phyloP scores from a whole-genome alignment of 1,139 yeast genomes.

The Diutina mesorugosa region DNA sequence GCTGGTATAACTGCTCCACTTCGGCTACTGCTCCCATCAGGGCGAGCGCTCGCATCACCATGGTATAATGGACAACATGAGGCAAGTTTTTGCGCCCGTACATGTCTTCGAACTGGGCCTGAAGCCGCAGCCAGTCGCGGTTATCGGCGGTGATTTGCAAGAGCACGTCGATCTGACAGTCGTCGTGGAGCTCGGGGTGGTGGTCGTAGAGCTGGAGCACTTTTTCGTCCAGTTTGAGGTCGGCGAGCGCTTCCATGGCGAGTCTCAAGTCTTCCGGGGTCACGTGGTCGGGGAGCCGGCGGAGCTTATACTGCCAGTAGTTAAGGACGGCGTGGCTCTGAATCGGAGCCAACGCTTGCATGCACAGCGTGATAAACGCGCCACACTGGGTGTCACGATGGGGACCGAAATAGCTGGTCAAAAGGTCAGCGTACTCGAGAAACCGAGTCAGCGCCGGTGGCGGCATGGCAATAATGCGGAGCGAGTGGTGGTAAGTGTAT shows the following conservation, averaged over 20 bases:
- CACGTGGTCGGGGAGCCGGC: not conserved
- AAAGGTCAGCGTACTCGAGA: not conserved
- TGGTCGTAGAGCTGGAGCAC: constrained; percentile 3
- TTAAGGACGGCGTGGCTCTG: not conserved
- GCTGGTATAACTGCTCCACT: constrained; percentile 39
- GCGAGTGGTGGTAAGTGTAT: not conserved
- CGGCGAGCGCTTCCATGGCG: constrained; percentile 6
- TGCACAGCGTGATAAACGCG: not conserved
- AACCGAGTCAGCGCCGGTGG: not conserved
- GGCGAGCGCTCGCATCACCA: constrained; percentile 54
- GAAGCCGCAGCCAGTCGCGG: constrained; percentile 48
- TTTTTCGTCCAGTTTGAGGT: constrained; percentile 4
- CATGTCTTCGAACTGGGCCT: constrained; percentile 48
- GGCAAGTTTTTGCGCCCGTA: constrained; percentile 48
- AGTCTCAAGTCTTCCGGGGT: constrained; percentile 4
- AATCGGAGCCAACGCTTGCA: not conserved
- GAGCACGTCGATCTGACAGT: constrained; percentile 30
- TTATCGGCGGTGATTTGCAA: constrained; percentile 36
- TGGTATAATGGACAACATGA: constrained; percentile 43
- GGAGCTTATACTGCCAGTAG: not conserved
- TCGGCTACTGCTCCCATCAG: constrained; percentile 40
- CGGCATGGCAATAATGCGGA: not conserved
- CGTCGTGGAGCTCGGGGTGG: constrained; percentile 9
- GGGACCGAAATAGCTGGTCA: not conserved
- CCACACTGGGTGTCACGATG: not conserved